These are phyloP conservation scores for Craterostigma plantagineum DNA, from an alignment of 257 asterid genomes.

Conservation along the genomic window DNA sequence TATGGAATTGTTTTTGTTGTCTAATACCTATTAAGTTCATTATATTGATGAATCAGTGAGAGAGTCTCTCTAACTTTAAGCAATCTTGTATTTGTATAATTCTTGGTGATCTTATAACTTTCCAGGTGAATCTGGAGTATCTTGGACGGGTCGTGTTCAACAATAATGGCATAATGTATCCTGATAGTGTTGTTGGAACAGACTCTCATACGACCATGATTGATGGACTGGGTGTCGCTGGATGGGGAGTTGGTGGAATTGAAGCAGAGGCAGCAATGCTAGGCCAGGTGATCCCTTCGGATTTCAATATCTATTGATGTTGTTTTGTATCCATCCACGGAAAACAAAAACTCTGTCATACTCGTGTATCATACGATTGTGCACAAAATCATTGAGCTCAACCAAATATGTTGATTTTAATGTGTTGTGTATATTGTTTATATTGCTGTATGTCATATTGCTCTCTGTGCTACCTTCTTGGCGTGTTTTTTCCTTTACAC, in stretches of 20 bases:
- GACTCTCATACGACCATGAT: constrained; percentile 96
- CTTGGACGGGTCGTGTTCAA: constrained; percentile 92
- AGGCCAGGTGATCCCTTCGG: constrained; percentile 43
- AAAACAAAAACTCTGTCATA: no score
- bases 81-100: no score
- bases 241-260: constrained; percentile 98
- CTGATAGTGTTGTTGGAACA: constrained; percentile 91
- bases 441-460: no score
- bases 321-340: background rate
- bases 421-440: no score
- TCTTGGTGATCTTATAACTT: constrained; percentile 2
- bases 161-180: constrained; percentile 56
- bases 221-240: constrained; percentile 89
- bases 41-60: no score
- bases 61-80: background rate
- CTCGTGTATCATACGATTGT: no score
- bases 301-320: background rate
- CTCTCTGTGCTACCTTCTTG: no score
- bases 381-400: no score
- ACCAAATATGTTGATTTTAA: no score
- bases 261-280: constrained; percentile 97
- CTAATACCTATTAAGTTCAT: background rate
- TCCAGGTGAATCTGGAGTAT: constrained; percentile 85
- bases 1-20: constrained; percentile 7
- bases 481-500: no score